Base-by-base conservation (phyloP, 75 land plant genomes). In the Pinus tabuliformis region DNA sequence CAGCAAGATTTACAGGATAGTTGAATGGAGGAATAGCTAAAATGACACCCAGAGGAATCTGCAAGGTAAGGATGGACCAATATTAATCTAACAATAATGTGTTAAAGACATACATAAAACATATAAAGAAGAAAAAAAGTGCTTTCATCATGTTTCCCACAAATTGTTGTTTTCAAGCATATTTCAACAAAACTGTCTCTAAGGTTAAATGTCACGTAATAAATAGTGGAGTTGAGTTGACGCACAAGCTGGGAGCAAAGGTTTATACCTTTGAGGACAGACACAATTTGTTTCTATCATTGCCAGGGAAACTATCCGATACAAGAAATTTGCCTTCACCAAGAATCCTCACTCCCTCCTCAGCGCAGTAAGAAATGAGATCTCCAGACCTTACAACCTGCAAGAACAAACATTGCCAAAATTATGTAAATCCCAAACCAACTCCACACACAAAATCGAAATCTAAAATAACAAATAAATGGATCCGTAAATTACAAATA, bases 241-340 rank as follows among this genome's bases (percentile, higher is more conserved):
- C 20, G 17, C 37, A 63, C 0, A 17, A 24, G 17, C 66, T 64
- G 42, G 4, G 39, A 26, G 68, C 36, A 64, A 64, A 64, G 7
- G 39, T 4, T 63, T 14, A 71, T 83, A 92, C 98, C 96, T 95
- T 95, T 1, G 98, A 95, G 72, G 91, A 63, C 17, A 93, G 88
- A 73, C 96, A 95, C 63, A 87, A 91, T 62, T 95, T 95, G 58
- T 77, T 93, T 42, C 96, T 93, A 59, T 91, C 94, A 78, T 95
- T 93, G n/a, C 98, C 96, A 37, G 98, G 98, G 73, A 95, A 95
- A 36, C 96, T 93, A 78, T 95, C 96, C 21, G 98, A 89, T 2
- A 85, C 91, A 64, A 95, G 75, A 74, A 91, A 85, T 59, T 87
- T 89, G 39, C 96, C 98, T 72, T 95, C 93, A 7, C 92, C 89